phyloP scores from a whole-genome alignment of 208 protist genomes.

The Acanthamoeba lenticulata region DNA sequence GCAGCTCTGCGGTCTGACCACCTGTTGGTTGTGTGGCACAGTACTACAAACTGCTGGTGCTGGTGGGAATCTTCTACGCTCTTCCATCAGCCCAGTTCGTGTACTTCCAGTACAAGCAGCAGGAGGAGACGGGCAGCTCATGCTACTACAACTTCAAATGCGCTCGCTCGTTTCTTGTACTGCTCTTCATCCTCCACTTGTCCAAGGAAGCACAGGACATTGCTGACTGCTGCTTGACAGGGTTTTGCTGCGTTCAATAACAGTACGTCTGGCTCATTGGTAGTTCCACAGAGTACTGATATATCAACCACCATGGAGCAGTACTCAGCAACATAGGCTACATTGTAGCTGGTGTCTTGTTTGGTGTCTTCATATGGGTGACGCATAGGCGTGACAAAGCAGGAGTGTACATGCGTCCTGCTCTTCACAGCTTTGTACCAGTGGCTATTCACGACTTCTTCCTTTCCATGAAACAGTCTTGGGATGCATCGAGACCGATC shows the following conservation, averaged over 20 bases:
- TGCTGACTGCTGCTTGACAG: no score
- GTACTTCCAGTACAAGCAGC: conserved; percentile 58
- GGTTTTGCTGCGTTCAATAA: conserved; percentile 56
- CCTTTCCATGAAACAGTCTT: not conserved
- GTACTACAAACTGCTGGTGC: conserved; percentile 54
- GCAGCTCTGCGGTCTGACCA: no score
- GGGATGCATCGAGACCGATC: conserved; percentile 31
- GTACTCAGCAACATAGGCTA: conserved; percentile 55
- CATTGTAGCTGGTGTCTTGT: not conserved
- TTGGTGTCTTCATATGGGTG: not conserved
- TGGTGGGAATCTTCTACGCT: conserved; percentile 62
- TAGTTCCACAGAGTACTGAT: no score
- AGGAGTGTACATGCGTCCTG: not conserved
- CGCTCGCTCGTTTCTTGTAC: not conserved
- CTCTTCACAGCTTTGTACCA: not conserved
- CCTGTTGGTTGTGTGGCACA: no score
- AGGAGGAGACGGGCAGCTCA: not conserved
- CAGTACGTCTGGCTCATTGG: no score
- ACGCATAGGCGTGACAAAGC: not conserved
- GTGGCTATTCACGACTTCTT: no score
- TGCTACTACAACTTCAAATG: conserved; percentile 68
- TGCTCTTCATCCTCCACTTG: no score
- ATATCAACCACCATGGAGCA: no score
- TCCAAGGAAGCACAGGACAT: no score
- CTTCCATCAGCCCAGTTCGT: conserved; percentile 52